Conservation (phyloP, 148 eudicot species). For the Nepenthes gracilis region DNA sequence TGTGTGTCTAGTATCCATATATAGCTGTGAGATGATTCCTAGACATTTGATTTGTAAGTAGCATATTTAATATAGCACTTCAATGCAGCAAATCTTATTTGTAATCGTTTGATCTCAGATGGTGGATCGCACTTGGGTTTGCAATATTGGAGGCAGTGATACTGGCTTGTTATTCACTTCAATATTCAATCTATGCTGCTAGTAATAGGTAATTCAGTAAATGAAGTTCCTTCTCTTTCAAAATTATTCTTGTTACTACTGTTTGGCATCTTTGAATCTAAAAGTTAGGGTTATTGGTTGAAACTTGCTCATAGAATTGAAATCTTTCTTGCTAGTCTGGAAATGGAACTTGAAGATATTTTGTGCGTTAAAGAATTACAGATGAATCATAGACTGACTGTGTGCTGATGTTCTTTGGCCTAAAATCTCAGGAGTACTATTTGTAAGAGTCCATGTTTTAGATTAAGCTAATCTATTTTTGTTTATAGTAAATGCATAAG, state of each 20-base stretch:
- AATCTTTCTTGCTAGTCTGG: too few relatives aligned
- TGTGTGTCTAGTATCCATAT: slow-evolving; percentile 62
- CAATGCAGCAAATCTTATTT: slow-evolving; percentile 8
- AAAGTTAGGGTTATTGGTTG: too few relatives aligned
- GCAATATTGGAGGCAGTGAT: slow-evolving; percentile 74
- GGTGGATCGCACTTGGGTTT: slow-evolving; percentile 91
- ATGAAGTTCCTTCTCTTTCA: background rate
- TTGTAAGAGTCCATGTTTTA: too few relatives aligned
- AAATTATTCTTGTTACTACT: background rate
- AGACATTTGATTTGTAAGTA: slow-evolving; percentile 3
- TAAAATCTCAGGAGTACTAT: too few relatives aligned
- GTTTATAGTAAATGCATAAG: too few relatives aligned
- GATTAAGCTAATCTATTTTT: too few relatives aligned
- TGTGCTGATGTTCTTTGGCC: too few relatives aligned
- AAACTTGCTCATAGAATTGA: too few relatives aligned
- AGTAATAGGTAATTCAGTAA: slow-evolving; percentile 40
- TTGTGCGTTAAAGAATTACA: too few relatives aligned
- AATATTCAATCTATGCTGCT: slow-evolving; percentile 79
- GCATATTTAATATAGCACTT: background rate
- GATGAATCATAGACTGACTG: too few relatives aligned
- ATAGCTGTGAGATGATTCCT: slow-evolving; percentile 28
- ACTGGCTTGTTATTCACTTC: slow-evolving; percentile 77
- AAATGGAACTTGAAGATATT: too few relatives aligned
- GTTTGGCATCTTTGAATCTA: background rate
- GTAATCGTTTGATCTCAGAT: slow-evolving; percentile 38